Conservation (phyloP, 306 rosid genomes). For the Comarum palustre region DNA sequence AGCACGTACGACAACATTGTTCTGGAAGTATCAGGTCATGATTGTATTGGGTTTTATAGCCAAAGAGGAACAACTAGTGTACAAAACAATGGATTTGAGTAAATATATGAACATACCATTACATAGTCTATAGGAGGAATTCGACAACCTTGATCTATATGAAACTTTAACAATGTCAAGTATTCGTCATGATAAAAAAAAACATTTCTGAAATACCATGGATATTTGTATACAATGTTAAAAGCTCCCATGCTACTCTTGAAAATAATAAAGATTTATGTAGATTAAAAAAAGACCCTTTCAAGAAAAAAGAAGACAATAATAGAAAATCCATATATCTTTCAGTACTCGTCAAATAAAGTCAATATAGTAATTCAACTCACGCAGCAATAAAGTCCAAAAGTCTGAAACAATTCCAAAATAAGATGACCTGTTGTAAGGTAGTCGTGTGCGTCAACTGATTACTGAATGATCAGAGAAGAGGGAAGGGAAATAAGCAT, state of each 20-base stretch:
- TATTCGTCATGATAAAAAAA: conserved; percentile 10
- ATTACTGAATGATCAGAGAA: conserved; percentile 13
- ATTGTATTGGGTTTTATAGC: neutral
- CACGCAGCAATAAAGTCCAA: conserved; percentile 20
- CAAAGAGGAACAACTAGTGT: neutral
- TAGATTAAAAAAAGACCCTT: too few species aligned
- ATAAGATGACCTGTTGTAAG: neutral
- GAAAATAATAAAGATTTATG: neutral
- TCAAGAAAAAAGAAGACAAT: too few species aligned
- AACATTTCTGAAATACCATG: neutral
- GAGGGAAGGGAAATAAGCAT: conserved; percentile 18
- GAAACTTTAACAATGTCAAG: conserved; percentile 4
- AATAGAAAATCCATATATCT: neutral
- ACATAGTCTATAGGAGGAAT: neutral
- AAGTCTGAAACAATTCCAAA: neutral
- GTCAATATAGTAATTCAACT: neutral
- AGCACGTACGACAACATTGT: neutral
- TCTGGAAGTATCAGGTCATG: neutral
- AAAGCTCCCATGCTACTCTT: neutral
- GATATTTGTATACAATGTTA: neutral
- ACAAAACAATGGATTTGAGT: neutral
- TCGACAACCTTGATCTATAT: conserved; percentile 1
- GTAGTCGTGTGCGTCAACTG: neutral
- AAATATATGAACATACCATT: neutral
- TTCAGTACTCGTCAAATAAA: neutral